Evolutionary conservation across 768 basidiomycete species (phyloP), one percentile per base, ranked within the genome.

Genomic region (Favolaschia claudopus): DNA sequence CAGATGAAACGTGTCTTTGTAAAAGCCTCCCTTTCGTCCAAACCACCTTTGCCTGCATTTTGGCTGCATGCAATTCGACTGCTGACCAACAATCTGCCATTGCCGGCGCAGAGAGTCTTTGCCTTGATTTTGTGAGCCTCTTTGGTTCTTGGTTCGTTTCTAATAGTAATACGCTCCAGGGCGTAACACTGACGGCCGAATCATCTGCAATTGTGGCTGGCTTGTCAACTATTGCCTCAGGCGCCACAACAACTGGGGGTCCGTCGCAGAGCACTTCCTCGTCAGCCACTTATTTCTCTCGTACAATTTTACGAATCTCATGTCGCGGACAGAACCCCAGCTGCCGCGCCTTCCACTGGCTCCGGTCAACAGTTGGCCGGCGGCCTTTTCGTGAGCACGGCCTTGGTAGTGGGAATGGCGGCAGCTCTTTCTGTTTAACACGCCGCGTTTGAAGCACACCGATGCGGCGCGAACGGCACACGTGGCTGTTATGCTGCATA

Each of bases 81-180:
- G 28, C 54, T 1, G 60, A 62, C 55, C 60, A 62, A 17, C 49
- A 51, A 20, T 42, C 10, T 25, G 55, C 60, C 31, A 32, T 62
- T 17, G 22, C 4, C 20, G 62, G 51, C 7, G 56, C 62, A 12
- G 57, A 58, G 27, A 38, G 12, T 22, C 27, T 62, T 4, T 58
- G 67, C 56, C 22, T 58, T 42, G 8, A 43, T 39, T 55, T 58
- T 56, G 39, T 68, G 38, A 5, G 62, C 60, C 17, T 14, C 13
- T 65, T 85, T 86, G 85, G 63, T 86, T 84, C 4, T 84, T 83
- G n/a, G 76, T 79, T 1, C 17, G n/a, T 20, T 2, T 13, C 4
- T 2, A 13, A 29, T 36, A 28, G 8, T 17, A 32, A 27, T 37
- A 7, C 13, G 5, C n/a, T 20, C 15, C 17, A 62, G 60, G 60